Conservation (phyloP, 805 yeast species). For the Hanseniaspora meyeri region DNA sequence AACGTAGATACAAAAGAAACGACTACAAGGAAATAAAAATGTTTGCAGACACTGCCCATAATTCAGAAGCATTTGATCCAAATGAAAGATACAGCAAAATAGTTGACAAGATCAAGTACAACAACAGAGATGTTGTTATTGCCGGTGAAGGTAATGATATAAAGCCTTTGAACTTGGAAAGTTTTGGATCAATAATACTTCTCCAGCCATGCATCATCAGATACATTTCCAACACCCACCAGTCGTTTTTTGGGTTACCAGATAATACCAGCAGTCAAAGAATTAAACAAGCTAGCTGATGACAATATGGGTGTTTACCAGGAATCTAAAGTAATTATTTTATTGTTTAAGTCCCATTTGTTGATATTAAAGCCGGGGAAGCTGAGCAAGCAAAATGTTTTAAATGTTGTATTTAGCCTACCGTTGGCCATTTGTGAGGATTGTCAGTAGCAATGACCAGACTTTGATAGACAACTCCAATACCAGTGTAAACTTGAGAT, state of each 20-base stretch:
- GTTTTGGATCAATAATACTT: constrained; percentile 6
- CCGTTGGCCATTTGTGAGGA: neutral
- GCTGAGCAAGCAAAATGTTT: neutral
- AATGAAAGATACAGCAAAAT: neutral
- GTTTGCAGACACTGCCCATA: too few species aligned
- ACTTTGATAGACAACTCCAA: neutral
- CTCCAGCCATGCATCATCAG: neutral
- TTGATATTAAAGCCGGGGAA: neutral
- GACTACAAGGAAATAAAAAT: neutral
- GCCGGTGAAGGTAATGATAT: neutral
- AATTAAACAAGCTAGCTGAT: neutral
- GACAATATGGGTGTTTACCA: neutral
- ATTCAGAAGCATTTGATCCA: neutral
- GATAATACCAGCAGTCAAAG: neutral
- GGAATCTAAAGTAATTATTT: neutral
- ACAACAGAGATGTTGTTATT: neutral
- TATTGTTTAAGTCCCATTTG: constrained; percentile 6
- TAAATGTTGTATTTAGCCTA: neutral
- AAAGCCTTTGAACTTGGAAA: neutral
- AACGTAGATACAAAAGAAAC: neutral
- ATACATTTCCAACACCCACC: neutral
- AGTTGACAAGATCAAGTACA: neutral
- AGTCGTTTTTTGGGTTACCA: neutral
- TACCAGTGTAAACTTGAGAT: neutral
- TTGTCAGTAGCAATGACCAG: neutral